These are phyloP conservation scores for Kwoniella dendrophila DNA, from an alignment of 768 basidiomycete species.

Conservation along the genomic window DNA sequence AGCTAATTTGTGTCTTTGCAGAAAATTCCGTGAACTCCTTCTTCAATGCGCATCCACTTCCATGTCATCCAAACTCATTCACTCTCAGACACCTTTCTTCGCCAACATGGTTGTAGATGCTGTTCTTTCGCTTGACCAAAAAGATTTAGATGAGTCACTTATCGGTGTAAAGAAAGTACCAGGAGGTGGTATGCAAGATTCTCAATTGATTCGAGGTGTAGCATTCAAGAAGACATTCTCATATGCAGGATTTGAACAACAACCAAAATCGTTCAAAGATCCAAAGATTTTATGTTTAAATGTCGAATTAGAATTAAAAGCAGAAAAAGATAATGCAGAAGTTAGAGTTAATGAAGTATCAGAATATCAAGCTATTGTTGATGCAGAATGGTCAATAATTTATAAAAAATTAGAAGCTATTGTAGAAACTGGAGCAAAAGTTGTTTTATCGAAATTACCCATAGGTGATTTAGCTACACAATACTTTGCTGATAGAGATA, in stretches of 20 bases:
- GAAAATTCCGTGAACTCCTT: conserved; percentile 88
- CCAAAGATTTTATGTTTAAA: conserved; percentile 92
- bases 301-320: conserved; percentile 97
- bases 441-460: conserved; percentile 95
- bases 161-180: conserved; percentile 98
- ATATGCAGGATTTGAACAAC: conserved; percentile 98
- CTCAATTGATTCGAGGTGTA: conserved; percentile 82
- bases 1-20: conserved; percentile 56
- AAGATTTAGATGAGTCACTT: conserved; percentile 89
- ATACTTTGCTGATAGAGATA: conserved; percentile 98
- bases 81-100: conserved; percentile 98
- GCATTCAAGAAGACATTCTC: conserved; percentile 99
- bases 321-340: conserved; percentile 99
- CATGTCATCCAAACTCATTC: conserved; percentile 99
- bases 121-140: conserved; percentile 85
- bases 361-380: conserved; percentile 98
- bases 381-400: conserved; percentile 99
- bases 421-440: conserved; percentile 92
- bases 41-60: conserved; percentile 97
- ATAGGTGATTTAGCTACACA: conserved; percentile 98
- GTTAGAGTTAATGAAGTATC: conserved; percentile 94
- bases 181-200: conserved; percentile 97
- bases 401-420: conserved; percentile 96
- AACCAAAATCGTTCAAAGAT: conserved; percentile 86
- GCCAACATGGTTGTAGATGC: conserved; percentile 98